Conservation (phyloP, 768 basidiomycete genomes). For the Termitomyces sp. region DNA sequence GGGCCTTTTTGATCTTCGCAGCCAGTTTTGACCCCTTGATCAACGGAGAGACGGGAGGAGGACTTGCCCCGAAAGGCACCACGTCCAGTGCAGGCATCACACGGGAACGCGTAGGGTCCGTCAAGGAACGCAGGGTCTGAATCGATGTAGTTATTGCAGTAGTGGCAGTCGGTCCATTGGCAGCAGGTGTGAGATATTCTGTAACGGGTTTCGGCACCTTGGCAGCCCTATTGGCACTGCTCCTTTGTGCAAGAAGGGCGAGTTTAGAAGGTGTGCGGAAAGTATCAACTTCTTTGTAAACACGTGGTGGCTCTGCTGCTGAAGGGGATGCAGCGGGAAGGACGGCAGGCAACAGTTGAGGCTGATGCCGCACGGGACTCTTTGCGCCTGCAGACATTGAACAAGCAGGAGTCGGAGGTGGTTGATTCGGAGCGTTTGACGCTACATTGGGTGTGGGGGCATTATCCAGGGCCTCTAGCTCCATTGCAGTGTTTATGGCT, state of each 20-base stretch:
- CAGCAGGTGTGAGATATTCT: slow-evolving; percentile 73
- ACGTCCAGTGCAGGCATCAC: slow-evolving; percentile 40
- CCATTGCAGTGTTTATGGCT: slow-evolving; percentile 66
- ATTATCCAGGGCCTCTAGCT: slow-evolving; percentile 53
- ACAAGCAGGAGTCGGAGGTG: slow-evolving; percentile 9
- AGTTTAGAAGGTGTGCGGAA: slow-evolving; percentile 60
- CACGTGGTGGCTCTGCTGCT: slow-evolving; percentile 8
- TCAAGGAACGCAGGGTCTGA: slow-evolving; percentile 65
- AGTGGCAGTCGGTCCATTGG: slow-evolving; percentile 79
- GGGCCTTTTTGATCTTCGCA: slow-evolving; percentile 63
- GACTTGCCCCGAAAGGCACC: slow-evolving; percentile 34
- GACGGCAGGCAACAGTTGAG: slow-evolving; percentile 15
- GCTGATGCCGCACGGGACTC: background rate
- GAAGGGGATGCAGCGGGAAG: background rate
- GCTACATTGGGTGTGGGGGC: slow-evolving; percentile 16
- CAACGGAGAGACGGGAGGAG: slow-evolving; percentile 26
- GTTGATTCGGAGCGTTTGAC: slow-evolving; percentile 13
- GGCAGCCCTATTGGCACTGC: slow-evolving; percentile 35
- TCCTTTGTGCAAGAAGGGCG: slow-evolving; percentile 66
- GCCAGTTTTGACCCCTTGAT: slow-evolving; percentile 70
- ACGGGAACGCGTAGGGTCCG: slow-evolving; percentile 41
- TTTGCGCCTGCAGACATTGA: slow-evolving; percentile 10
- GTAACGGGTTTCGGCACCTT: slow-evolving; percentile 48
- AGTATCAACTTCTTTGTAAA: slow-evolving; percentile 26
- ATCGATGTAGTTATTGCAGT: slow-evolving; percentile 84